Conservation (phyloP, 331 rosid species). For the Spiraea crenata region DNA sequence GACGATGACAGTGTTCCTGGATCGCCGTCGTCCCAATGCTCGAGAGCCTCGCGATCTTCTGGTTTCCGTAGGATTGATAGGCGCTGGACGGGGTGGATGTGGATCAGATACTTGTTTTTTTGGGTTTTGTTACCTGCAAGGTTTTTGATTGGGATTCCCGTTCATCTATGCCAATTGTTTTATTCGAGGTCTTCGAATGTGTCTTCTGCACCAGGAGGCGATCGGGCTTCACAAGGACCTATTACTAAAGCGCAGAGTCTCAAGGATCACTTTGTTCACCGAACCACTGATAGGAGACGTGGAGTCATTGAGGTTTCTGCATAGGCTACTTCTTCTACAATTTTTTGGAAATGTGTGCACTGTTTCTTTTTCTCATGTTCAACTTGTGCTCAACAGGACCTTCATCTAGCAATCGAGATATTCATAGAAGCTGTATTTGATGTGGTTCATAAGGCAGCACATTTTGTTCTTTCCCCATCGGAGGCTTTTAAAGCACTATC, state of each 20-base stretch:
- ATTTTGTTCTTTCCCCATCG: constrained; percentile 75
- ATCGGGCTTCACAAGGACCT: constrained; percentile 30
- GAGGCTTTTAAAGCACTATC: constrained; percentile 44
- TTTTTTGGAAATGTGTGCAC: background rate
- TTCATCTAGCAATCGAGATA: constrained; percentile 77
- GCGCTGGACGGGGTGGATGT: constrained; percentile 52
- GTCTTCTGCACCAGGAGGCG: constrained; percentile 31
- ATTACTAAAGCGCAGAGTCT: constrained; percentile 49
- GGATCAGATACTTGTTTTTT: constrained; percentile 47
- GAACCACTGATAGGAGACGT: constrained; percentile 83
- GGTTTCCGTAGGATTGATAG: constrained; percentile 33
- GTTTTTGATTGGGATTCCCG: constrained; percentile 55
- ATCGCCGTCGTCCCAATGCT: constrained; percentile 61
- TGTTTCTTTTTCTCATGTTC: constrained; percentile 9
- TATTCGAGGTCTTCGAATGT: constrained; percentile 28
- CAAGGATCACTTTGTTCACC: constrained; percentile 69
- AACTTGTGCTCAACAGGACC: constrained; percentile 57
- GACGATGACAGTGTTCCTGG: constrained; percentile 44
- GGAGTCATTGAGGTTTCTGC: constrained; percentile 84
- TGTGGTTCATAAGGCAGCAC: constrained; percentile 65
- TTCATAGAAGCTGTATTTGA: constrained; percentile 76
- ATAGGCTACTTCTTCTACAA: background rate
- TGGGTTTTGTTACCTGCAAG: constrained; percentile 63
- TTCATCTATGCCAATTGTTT: constrained; percentile 29
- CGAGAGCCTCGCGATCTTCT: constrained; percentile 54